phyloP scores from a whole-genome alignment of 805 yeast species.

The Sugiyamaella mastotermitis region DNA sequence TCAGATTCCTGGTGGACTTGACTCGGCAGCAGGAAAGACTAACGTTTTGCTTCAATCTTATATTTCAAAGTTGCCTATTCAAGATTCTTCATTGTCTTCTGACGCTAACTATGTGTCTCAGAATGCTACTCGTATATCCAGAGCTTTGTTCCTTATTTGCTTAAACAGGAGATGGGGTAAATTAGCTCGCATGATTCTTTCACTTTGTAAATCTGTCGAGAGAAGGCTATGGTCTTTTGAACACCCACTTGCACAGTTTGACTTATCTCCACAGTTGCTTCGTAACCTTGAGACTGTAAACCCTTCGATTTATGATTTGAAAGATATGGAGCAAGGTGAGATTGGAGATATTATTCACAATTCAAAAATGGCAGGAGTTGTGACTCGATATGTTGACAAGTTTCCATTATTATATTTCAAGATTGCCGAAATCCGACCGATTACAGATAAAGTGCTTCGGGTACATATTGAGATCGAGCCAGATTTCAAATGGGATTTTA shows the following conservation, averaged over 20 bases:
- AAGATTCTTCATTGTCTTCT: constrained; percentile 75
- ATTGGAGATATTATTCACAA: constrained; percentile 90
- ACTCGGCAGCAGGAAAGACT: constrained; percentile 77
- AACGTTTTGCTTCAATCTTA: constrained; percentile 83
- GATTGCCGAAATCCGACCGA: constrained; percentile 74
- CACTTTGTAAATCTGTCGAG: constrained; percentile 83
- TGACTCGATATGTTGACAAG: constrained; percentile 55
- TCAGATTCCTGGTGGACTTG: constrained; percentile 73
- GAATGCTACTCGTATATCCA: constrained; percentile 85
- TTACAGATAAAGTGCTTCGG: constrained; percentile 79
- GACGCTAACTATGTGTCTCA: constrained; percentile 94
- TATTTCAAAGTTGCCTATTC: constrained; percentile 66
- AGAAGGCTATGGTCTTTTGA: constrained; percentile 81
- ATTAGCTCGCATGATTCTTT: constrained; percentile 65
- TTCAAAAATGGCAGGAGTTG: constrained; percentile 56
- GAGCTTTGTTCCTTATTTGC: constrained; percentile 85
- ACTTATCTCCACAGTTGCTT: constrained; percentile 56
- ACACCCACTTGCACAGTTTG: constrained; percentile 88
- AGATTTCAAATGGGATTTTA: constrained; percentile 81
- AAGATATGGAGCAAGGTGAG: constrained; percentile 69
- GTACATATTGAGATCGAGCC: constrained; percentile 65
- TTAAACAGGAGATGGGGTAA: constrained; percentile 88
- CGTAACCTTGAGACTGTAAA: constrained; percentile 52
- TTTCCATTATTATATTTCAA: constrained; percentile 74
- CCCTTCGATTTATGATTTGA: constrained; percentile 51